phyloP scores from a whole-genome alignment of 129 eudicot species.

The Saussurea involucrata region DNA sequence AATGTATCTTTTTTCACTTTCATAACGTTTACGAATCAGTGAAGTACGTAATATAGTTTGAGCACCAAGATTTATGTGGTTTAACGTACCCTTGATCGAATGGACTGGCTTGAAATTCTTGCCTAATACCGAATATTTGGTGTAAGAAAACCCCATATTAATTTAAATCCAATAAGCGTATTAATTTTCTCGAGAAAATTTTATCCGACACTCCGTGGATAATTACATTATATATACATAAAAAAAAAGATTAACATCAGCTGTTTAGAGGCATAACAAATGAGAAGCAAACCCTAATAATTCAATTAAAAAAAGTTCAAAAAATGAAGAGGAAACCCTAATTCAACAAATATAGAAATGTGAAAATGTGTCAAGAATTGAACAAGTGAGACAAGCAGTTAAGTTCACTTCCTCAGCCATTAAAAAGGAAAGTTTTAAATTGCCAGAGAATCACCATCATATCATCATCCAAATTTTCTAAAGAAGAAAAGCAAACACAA shows the following conservation, averaged over 20 bases:
- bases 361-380: not conserved
- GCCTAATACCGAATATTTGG: not conserved
- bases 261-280: not conserved
- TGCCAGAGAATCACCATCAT: not conserved
- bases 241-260: not conserved
- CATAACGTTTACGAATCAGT: not conserved
- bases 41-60: not conserved
- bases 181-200: not conserved
- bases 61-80: not conserved
- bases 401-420: not conserved
- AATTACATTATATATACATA: too few relatives aligned
- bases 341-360: not conserved
- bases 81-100: not conserved
- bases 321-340: not conserved
- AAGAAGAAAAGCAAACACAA: not conserved
- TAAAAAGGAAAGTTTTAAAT: not conserved
- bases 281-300: not conserved
- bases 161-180: not conserved
- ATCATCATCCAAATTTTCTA: not conserved
- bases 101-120: not conserved
- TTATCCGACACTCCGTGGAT: not conserved
- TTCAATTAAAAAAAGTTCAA: not conserved
- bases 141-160: not conserved
- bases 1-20: not conserved
- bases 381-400: not conserved